phyloP scores from a whole-genome alignment of 305 asterid genomes.

The Salvia sclarea region DNA sequence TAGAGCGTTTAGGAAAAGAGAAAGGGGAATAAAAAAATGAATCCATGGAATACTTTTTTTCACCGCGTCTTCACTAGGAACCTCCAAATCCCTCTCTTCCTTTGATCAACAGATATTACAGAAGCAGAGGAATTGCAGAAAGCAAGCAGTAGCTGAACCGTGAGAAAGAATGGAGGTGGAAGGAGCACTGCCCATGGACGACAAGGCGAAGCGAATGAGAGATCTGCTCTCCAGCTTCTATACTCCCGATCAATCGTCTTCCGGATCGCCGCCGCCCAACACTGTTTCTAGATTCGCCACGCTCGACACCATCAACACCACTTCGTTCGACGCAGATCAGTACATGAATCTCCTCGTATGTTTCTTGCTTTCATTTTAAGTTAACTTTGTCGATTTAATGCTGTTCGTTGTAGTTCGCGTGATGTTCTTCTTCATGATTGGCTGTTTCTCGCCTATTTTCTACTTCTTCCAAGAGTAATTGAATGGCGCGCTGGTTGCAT shows the following conservation, averaged over 20 bases:
- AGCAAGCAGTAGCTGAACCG: neutral
- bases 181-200: slow-evolving; percentile 66
- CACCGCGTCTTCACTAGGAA: slow-evolving; percentile 1
- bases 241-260: slow-evolving; percentile 62
- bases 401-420: neutral
- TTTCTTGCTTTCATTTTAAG: slow-evolving; percentile 1
- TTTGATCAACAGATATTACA: neutral
- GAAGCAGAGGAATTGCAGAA: neutral
- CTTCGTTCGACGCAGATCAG: slow-evolving; percentile 49
- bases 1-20: neutral
- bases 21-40: neutral
- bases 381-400: slow-evolving; percentile 3
- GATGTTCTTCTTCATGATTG: neutral
- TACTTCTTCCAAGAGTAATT: neutral
- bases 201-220: slow-evolving; percentile 95
- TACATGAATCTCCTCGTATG: slow-evolving; percentile 73
- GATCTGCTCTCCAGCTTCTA: slow-evolving; percentile 93
- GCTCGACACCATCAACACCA: slow-evolving; percentile 50
- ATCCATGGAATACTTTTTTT: neutral
- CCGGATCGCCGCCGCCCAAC: slow-evolving; percentile 42
- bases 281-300: slow-evolving; percentile 77
- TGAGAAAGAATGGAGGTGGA: slow-evolving; percentile 60
- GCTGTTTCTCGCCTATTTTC: neutral
- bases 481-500: neutral
- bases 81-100: neutral